Conservation (phyloP, 371 early-diverging fungal genomes). For the Mortierella sp. region DNA sequence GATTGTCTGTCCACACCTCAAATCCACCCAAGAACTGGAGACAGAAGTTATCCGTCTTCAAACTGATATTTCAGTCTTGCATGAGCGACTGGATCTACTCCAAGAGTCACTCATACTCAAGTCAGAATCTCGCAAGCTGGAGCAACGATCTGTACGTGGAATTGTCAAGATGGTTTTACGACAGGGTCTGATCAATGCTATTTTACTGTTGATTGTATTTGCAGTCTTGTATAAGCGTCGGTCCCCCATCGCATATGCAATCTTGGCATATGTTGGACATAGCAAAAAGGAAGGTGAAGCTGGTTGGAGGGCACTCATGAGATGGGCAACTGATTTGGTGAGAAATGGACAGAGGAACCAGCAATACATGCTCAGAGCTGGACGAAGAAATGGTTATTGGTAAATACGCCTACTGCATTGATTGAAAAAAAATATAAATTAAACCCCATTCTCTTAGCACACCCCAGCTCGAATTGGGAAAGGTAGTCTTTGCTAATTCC, state of each 20-base stretch:
- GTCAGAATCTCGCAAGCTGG: constrained; percentile 30
- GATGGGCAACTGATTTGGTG: constrained; percentile 31
- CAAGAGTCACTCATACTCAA: constrained; percentile 47
- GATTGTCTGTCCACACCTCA: constrained; percentile 35
- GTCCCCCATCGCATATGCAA: constrained; percentile 52
- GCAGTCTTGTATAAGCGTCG: constrained; percentile 47
- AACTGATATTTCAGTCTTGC: constrained; percentile 45
- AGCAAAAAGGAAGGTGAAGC: constrained; percentile 49
- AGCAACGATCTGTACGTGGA: constrained; percentile 41
- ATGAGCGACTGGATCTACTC: constrained; percentile 44
- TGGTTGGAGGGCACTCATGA: constrained; percentile 48
- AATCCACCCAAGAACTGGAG: constrained; percentile 31
- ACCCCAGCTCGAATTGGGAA: too few species aligned
- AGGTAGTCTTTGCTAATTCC: too few species aligned
- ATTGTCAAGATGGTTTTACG: constrained; percentile 41
- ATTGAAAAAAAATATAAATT: too few species aligned
- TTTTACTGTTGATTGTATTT: constrained; percentile 47
- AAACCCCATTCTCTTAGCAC: too few species aligned
- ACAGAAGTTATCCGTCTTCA: constrained; percentile 39
- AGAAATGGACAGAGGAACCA: constrained; percentile 32
- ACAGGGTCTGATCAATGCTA: constrained; percentile 54
- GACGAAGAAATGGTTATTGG: constrained; percentile 53
- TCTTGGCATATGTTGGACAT: constrained; percentile 46
- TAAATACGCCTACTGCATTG: too few species aligned
- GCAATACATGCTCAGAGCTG: constrained; percentile 27